A percentile compares a stretch with the other conserved stretches of the same genome.
Evolutionary conservation across 257 asterid species (phyloP).

Genomic region (Solanum tacnaense): DNA sequence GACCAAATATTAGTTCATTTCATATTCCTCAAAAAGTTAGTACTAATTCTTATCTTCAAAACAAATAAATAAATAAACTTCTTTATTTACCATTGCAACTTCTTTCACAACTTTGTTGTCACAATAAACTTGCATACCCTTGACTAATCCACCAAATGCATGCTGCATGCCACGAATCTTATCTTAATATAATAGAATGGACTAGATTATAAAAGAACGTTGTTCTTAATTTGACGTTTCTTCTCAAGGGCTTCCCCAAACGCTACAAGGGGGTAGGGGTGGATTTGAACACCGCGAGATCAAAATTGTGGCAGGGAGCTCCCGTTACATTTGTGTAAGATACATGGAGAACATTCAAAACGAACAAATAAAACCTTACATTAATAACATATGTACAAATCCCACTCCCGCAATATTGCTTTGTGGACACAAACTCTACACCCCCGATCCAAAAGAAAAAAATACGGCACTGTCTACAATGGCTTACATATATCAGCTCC

Average conservation of each 20-base stretch:
- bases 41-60: not conserved
- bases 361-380: conserved; percentile 1
- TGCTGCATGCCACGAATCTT: not conserved
- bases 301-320: not conserved
- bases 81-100: not conserved
- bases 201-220: not conserved
- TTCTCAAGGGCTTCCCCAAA: not conserved
- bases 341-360: not conserved
- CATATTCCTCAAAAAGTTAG: not conserved
- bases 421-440: conserved; percentile 3
- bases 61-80: not conserved
- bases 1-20: not conserved
- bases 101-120: not conserved
- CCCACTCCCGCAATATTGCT: conserved; percentile 2
- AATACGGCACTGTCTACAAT: not conserved
- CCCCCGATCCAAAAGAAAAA: conserved; percentile 5
- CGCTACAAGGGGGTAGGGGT: not conserved
- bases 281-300: not conserved
- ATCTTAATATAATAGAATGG: not conserved
- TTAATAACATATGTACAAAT: conserved; percentile 3
- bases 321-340: not conserved
- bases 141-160: not conserved
- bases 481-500: conserved; percentile 29
- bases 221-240: not conserved
- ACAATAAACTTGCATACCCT: no score